Conservation (phyloP, 1,139 yeast species). For the Candida gigantensis region DNA sequence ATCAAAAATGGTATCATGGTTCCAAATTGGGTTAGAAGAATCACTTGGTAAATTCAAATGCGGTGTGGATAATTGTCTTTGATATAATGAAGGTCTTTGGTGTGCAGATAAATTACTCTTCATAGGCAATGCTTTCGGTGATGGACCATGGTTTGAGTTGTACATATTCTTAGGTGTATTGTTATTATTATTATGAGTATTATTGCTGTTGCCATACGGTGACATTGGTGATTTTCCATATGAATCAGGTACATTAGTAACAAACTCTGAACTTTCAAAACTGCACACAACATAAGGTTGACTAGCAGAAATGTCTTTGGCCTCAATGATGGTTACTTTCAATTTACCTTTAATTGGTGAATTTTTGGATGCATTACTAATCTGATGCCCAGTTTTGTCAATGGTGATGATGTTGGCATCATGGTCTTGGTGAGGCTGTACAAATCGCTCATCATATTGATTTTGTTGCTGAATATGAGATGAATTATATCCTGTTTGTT, state of each 20-base stretch:
- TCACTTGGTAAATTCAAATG: conserved; percentile 43
- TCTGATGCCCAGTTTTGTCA: conserved; percentile 43
- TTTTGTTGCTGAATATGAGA: conserved; percentile 9
- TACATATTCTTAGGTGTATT: conserved; percentile 14
- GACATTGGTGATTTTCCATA: conserved; percentile 49
- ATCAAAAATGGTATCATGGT: conserved; percentile 88
- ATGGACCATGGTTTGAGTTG: conserved; percentile 16
- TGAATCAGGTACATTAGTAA: conserved; percentile 77
- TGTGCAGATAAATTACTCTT: conserved; percentile 9
- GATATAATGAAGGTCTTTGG: conserved; percentile 50
- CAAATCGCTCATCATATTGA: conserved; percentile 18
- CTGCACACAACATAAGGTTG: conserved; percentile 93
- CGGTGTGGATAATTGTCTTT: conserved; percentile 67
- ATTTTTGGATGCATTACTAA: conserved; percentile 13
- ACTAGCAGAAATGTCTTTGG: conserved; percentile 56
- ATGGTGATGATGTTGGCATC: conserved; percentile 46
- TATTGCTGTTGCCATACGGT: conserved; percentile 17
- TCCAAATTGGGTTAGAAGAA: conserved; percentile 74
- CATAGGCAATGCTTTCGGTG: conserved; percentile 20
- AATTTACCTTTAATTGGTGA: conserved; percentile 71
- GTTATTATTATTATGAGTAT: conserved; percentile 8
- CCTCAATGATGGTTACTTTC: conserved; percentile 78
- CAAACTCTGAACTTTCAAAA: conserved; percentile 88
- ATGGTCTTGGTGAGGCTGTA: conserved; percentile 17
- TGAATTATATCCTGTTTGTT: conserved; percentile 10